Conservation (phyloP, 208 protist species). For the Acanthamoeba sp. region DNA sequence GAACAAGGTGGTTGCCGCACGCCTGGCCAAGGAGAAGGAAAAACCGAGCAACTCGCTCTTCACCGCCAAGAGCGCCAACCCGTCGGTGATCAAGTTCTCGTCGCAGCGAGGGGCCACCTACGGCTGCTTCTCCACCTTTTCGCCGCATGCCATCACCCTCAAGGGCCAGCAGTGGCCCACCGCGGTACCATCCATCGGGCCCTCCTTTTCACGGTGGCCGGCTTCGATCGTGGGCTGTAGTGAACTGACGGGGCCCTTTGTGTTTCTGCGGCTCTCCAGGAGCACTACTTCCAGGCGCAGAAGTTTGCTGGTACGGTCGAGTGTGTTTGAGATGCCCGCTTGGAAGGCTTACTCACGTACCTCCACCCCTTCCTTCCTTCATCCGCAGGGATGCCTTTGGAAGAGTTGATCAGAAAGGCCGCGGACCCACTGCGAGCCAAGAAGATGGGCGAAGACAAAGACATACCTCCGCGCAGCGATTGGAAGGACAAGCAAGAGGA, state of each 20-base stretch:
- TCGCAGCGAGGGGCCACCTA: constrained; percentile 14
- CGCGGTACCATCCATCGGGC: not conserved
- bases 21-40: constrained; percentile 31
- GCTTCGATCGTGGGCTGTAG: not conserved
- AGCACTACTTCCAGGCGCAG: constrained; percentile 68
- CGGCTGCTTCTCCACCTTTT: constrained; percentile 65
- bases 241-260: not conserved
- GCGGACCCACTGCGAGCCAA: constrained; percentile 21
- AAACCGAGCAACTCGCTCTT: not conserved
- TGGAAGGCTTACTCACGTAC: not conserved
- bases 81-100: constrained; percentile 58
- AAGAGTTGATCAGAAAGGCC: constrained; percentile 38
- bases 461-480: constrained; percentile 46
- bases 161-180: constrained; percentile 61
- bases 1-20: not conserved
- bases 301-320: constrained; percentile 62
- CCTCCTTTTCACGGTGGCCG: not conserved
- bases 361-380: not conserved
- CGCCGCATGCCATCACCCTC: constrained; percentile 50
- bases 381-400: constrained; percentile 50
- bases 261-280: not conserved
- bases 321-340: not conserved
- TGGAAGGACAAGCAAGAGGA: constrained; percentile 67
- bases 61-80: not conserved
- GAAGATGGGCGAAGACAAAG: constrained; percentile 56